A percentile compares a stretch with the other conserved stretches of the same genome.
phyloP scores from a whole-genome alignment of 2,329 filamentous ascomycete species.

The Incumbomyces delicatus region DNA sequence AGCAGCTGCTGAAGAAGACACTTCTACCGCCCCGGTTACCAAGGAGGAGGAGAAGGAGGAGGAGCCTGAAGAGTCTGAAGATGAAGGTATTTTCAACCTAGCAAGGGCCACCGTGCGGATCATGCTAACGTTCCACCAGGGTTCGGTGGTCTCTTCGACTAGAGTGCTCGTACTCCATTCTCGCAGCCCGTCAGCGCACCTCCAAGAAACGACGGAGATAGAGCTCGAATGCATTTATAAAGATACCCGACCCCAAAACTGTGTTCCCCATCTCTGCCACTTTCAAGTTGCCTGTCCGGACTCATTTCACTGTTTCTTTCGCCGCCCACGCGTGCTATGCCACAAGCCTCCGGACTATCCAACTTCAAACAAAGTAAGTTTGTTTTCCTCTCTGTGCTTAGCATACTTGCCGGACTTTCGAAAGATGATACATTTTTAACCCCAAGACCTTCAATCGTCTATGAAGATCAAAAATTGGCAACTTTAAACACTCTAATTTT shows the following conservation, averaged over 20 bases:
- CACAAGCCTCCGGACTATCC: no score
- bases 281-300: no score
- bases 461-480: conserved; percentile 52
- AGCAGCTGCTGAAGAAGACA: conserved; percentile 48
- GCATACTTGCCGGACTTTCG: conserved; percentile 14
- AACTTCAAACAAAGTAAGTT: no score
- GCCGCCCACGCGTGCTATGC: no score
- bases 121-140: conserved; percentile 37
- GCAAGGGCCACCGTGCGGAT: conserved; percentile 15
- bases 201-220: conserved; percentile 26
- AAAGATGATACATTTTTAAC: conserved; percentile 62
- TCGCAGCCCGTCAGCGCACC: conserved; percentile 28
- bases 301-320: no score
- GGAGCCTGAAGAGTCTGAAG: conserved; percentile 56
- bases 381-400: conserved; percentile 7
- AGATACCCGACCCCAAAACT: conserved; percentile 1
- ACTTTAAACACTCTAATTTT: conserved; percentile 65
- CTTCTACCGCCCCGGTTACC: conserved; percentile 41
- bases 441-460: conserved; percentile 41
- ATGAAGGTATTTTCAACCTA: conserved; percentile 46
- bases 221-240: conserved; percentile 6
- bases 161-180: conserved; percentile 27
- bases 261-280: no score
- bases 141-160: conserved; percentile 74
- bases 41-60: conserved; percentile 50